Evolutionary conservation across 2,329 filamentous ascomycete species (phyloP).

Genomic region (Fusarium tanahbumbuense): DNA sequence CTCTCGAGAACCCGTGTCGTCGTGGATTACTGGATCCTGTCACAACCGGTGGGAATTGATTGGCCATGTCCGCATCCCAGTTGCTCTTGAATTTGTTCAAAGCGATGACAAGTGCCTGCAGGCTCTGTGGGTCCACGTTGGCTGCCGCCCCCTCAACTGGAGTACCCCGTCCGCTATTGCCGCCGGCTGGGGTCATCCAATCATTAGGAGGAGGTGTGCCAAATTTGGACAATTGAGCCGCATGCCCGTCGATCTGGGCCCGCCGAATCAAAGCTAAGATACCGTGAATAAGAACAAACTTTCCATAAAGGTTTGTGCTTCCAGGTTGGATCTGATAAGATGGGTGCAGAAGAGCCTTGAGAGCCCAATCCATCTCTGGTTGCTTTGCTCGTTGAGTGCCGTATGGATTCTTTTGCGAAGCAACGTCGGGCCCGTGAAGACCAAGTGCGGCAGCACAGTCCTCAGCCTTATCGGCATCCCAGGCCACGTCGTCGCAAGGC

Average conservation of each 20-base stretch:
- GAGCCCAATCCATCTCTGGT: slow-evolving; percentile 69
- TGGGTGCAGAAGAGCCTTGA: slow-evolving; percentile 70
- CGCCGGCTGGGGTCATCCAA: slow-evolving; percentile 61
- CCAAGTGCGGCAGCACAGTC: slow-evolving; percentile 75
- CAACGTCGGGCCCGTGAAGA: slow-evolving; percentile 67
- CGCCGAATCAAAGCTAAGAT: slow-evolving; percentile 70
- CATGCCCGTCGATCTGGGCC: slow-evolving; percentile 56
- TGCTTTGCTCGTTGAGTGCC: slow-evolving; percentile 74
- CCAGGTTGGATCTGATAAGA: slow-evolving; percentile 70
- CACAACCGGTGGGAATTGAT: slow-evolving; percentile 70
- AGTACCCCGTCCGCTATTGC: slow-evolving; percentile 59
- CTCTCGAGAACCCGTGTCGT: slow-evolving; percentile 76
- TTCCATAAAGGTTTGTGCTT: slow-evolving; percentile 77
- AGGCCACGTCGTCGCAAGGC: slow-evolving; percentile 77
- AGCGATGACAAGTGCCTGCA: slow-evolving; percentile 64
- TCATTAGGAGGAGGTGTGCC: slow-evolving; percentile 70
- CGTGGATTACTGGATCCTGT: slow-evolving; percentile 62
- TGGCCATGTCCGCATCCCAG: slow-evolving; percentile 77
- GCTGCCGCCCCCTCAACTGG: slow-evolving; percentile 55
- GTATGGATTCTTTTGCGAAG: slow-evolving; percentile 67
- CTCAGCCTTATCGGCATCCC: slow-evolving; percentile 71
- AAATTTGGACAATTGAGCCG: slow-evolving; percentile 53
- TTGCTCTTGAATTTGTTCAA: slow-evolving; percentile 78
- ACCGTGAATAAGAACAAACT: slow-evolving; percentile 79
- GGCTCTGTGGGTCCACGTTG: slow-evolving; percentile 58